These are phyloP conservation scores for Zalerion maritima DNA, from an alignment of 495 filamentous ascomycete genomes.

Conservation along the genomic window DNA sequence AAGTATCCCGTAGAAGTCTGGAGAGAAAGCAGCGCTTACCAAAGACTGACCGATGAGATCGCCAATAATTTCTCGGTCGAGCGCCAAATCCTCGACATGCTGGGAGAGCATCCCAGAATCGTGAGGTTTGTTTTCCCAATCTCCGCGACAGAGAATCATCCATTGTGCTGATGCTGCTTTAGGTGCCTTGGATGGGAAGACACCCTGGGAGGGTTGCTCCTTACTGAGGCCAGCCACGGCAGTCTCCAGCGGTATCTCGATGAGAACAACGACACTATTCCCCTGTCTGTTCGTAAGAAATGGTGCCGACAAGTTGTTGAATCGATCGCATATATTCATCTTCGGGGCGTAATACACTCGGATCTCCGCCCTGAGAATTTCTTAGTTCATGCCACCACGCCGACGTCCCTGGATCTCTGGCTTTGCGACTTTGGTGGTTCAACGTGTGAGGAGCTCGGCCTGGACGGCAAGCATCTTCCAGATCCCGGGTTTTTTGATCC, in stretches of 20 bases:
- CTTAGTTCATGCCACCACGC: constrained; percentile 6
- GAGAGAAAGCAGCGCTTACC: too few relatives aligned
- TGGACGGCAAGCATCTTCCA: constrained; percentile 2
- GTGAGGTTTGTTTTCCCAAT: too few relatives aligned
- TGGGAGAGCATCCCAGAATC: too few relatives aligned
- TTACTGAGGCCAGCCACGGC: constrained; percentile 5
- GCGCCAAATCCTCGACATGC: too few relatives aligned
- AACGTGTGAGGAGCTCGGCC: constrained; percentile 6
- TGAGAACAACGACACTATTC: constrained; percentile 1
- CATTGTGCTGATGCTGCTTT: too few relatives aligned
- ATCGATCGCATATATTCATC: constrained; percentile 7
- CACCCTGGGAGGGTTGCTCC: too few relatives aligned
- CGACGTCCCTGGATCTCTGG: constrained; percentile 1
- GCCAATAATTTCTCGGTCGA: too few relatives aligned
- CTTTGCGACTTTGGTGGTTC: constrained; percentile 12
- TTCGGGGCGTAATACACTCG: constrained; percentile 8
- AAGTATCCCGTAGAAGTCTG: too few relatives aligned
- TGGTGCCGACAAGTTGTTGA: constrained; percentile 2
- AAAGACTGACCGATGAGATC: too few relatives aligned
- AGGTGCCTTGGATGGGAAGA: too few relatives aligned
- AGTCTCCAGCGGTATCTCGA: constrained; percentile 4
- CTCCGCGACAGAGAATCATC: too few relatives aligned
- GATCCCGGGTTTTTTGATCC: too few relatives aligned
- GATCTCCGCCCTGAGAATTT: constrained; percentile 7
- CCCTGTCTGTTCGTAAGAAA: constrained; percentile 1